Conservation (phyloP, 2,329 filamentous ascomycete genomes). For the Calonectria hongkongensis region DNA sequence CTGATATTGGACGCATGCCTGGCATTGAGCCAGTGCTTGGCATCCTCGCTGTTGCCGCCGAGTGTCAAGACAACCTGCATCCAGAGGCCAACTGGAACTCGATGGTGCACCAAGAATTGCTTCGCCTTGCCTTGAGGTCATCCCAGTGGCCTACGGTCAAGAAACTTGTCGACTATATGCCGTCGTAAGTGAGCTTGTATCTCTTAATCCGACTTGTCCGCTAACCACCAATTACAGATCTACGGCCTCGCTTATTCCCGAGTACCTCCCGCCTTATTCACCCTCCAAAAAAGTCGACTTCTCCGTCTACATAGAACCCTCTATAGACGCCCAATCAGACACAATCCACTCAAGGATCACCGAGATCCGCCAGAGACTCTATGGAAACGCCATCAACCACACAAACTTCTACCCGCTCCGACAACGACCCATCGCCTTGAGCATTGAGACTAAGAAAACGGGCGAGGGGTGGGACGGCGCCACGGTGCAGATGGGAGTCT, state of each 20-base stretch:
- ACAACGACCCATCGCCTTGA: constrained; percentile 35
- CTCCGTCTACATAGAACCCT: constrained; percentile 39
- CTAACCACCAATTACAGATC: constrained; percentile 12
- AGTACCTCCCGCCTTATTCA: constrained; percentile 12
- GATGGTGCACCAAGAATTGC: constrained; percentile 15
- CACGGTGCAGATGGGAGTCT: constrained; percentile 30
- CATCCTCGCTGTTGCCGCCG: not conserved
- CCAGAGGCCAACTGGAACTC: constrained; percentile 18
- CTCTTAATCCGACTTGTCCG: too few species aligned
- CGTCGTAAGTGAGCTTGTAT: not conserved
- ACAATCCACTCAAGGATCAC: constrained; percentile 12
- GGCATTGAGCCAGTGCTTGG: not conserved
- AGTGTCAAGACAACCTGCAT: constrained; percentile 16
- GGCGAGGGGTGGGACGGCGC: constrained; percentile 38
- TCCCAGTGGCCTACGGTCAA: constrained; percentile 5
- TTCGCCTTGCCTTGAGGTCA: not conserved
- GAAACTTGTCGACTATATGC: constrained; percentile 17
- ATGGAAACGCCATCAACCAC: constrained; percentile 25
- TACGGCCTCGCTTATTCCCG: constrained; percentile 28
- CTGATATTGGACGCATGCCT: not conserved
- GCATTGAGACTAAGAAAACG: constrained; percentile 36
- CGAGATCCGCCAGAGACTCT: not conserved
- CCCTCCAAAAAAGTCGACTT: constrained; percentile 40
- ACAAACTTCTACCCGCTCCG: constrained; percentile 24
- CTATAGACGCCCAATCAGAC: not conserved